Conservation (phyloP, 148 eudicot species). For the Vaccinium vitisidaea region DNA sequence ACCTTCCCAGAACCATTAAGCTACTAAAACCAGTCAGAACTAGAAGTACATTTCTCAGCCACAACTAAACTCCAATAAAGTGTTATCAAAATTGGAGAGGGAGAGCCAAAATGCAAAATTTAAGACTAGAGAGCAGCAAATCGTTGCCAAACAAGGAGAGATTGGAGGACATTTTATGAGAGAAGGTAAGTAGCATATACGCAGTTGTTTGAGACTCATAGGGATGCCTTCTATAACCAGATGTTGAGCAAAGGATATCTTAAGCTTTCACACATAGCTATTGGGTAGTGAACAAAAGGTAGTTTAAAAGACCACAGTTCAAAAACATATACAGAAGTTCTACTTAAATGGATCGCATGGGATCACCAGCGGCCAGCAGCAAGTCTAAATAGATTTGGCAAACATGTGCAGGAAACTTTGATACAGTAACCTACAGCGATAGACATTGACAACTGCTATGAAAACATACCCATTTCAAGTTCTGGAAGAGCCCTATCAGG, state of each 20-base stretch:
- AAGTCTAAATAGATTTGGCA: not conserved
- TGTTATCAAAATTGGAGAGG: not conserved
- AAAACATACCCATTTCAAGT: constrained; percentile 74
- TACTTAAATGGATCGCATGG: not conserved
- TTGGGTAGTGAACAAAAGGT: not conserved
- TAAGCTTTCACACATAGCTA: not conserved
- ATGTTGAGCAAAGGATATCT: not conserved
- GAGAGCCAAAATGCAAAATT: not conserved
- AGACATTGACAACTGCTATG: not conserved
- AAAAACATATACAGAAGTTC: not conserved
- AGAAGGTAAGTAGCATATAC: not conserved
- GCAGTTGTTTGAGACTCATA: not conserved
- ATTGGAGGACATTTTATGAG: not conserved
- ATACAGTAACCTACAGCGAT: not conserved
- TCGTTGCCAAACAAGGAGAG: not conserved
- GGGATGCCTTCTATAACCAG: not conserved
- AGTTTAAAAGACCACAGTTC: not conserved
- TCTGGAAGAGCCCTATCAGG: constrained; percentile 76
- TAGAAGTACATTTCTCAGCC: not conserved
- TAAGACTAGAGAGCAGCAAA: not conserved
- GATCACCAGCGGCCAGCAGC: not conserved
- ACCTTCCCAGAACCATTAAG: not conserved
- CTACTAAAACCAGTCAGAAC: not conserved
- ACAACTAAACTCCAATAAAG: not conserved
- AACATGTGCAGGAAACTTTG: not conserved